Conservation (phyloP, 1,139 yeast genomes). For the Hyphopichia wangnamkhiaoensis region DNA sequence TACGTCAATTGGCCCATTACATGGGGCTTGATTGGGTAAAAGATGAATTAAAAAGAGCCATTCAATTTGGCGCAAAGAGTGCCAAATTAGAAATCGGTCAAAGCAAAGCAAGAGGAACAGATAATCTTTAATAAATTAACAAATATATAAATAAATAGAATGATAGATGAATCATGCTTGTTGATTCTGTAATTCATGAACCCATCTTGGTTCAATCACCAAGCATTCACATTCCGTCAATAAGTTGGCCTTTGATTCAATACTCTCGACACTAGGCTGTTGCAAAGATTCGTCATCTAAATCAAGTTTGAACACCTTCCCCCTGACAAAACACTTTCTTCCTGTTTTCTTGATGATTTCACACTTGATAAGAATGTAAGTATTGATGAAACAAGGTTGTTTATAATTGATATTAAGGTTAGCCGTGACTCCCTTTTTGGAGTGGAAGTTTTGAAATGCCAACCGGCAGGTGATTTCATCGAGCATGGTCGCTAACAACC, state of each 20-base stretch:
- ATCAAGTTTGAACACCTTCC: constrained; percentile 31
- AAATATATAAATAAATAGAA: constrained; percentile 5
- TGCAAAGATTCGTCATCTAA: constrained; percentile 14
- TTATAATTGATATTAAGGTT: constrained; percentile 45
- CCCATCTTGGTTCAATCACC: constrained; percentile 51
- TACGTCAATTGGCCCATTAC: constrained; percentile 60
- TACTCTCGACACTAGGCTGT: constrained; percentile 7
- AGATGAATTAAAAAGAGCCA: constrained; percentile 86
- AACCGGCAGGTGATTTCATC: constrained; percentile 57
- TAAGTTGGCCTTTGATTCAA: constrained; percentile 25
- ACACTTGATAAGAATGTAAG: constrained; percentile 39
- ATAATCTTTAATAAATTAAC: constrained; percentile 21
- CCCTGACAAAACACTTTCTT: constrained; percentile 47
- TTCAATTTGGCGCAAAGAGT: constrained; percentile 93
- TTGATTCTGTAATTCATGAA: constrained; percentile 29
- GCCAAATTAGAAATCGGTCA: constrained; percentile 87
- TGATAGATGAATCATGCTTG: constrained; percentile 6
- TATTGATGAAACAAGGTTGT: constrained; percentile 38
- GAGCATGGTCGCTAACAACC: constrained; percentile 52
- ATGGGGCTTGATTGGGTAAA: constrained; percentile 60
- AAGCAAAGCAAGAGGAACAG: constrained; percentile 66
- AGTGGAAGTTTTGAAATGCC: constrained; percentile 48
- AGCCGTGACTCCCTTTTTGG: constrained; percentile 48
- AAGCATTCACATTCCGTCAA: constrained; percentile 44
- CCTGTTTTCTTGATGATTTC: constrained; percentile 34